phyloP scores from a whole-genome alignment of 129 eudicot species.

The Smallanthus sonchifolius region DNA sequence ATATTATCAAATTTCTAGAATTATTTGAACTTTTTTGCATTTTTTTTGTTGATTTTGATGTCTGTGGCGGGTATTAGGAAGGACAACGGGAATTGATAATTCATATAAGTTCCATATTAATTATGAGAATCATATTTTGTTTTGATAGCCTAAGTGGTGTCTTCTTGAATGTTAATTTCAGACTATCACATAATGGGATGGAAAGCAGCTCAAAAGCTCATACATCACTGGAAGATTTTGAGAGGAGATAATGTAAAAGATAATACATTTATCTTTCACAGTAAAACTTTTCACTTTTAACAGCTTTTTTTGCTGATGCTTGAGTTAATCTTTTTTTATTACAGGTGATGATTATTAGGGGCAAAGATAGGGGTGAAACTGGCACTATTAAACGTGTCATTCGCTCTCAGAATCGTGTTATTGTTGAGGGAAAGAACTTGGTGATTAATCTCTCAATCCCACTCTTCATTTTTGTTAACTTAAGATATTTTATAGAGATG shows the following conservation, averaged over 20 bases:
- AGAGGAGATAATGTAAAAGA: conserved; percentile 87
- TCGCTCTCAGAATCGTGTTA: conserved; percentile 79
- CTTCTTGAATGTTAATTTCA: conserved; percentile 7
- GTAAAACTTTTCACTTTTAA: neutral
- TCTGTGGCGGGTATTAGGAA: neutral
- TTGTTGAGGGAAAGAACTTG: conserved; percentile 88
- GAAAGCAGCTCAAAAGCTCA: conserved; percentile 98
- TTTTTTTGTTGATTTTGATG: neutral
- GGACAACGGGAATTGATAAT: neutral
- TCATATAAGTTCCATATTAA: neutral
- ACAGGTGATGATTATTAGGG: conserved; percentile 95
- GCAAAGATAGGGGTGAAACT: conserved; percentile 85
- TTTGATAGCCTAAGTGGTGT: neutral
- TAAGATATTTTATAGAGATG: neutral
- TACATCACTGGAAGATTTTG: conserved; percentile 81
- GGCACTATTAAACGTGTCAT: conserved; percentile 71
- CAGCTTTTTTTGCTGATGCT: neutral
- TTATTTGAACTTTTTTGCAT: neutral
- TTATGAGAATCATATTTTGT: neutral
- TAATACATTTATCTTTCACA: neutral
- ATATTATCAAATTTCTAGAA: neutral
- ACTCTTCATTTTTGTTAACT: neutral
- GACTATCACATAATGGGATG: conserved; percentile 62
- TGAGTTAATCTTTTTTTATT: neutral
- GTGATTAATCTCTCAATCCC: conserved; percentile 30